Percentiles rank a stretch among this genome's conserved stretches.
These are phyloP conservation scores for Leccinum imitatum DNA, from an alignment of 768 basidiomycete genomes.

Conservation along the genomic window DNA sequence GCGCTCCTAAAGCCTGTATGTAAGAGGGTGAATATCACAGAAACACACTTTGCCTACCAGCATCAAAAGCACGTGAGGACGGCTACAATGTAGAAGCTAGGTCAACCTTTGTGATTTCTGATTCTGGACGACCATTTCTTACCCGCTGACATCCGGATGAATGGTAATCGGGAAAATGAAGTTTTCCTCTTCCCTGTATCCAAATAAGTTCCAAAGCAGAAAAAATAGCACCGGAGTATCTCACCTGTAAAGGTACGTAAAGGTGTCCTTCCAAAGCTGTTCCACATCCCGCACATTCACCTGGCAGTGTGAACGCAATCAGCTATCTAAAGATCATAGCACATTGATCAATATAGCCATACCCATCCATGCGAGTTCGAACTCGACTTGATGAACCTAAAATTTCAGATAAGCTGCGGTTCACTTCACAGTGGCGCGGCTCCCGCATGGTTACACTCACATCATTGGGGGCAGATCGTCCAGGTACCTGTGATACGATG, in stretches of 20 bases:
- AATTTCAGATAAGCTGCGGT: background rate
- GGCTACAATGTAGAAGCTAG: slow-evolving; percentile 33
- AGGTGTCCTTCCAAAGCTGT: slow-evolving; percentile 75
- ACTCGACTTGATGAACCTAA: slow-evolving; percentile 67
- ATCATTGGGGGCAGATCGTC: slow-evolving; percentile 78
- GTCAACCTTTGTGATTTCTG: background rate
- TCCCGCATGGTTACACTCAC: slow-evolving; percentile 31
- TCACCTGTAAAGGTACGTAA: slow-evolving; percentile 65
- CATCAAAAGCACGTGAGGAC: slow-evolving; percentile 73
- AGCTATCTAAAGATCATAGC: background rate
- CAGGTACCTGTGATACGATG: slow-evolving; percentile 45
- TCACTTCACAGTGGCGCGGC: background rate
- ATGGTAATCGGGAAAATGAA: slow-evolving; percentile 78
- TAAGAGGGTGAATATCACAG: background rate
- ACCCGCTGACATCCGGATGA: slow-evolving; percentile 76
- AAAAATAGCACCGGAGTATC: background rate
- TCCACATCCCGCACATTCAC: slow-evolving; percentile 67
- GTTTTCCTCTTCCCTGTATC: slow-evolving; percentile 53
- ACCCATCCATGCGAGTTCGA: slow-evolving; percentile 76
- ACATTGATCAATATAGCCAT: slow-evolving; percentile 4
- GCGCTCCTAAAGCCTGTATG: slow-evolving; percentile 45
- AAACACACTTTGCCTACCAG: slow-evolving; percentile 41
- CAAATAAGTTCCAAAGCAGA: slow-evolving; percentile 1
- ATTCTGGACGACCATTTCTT: slow-evolving; percentile 20
- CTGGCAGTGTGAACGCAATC: slow-evolving; percentile 27